phyloP scores from a whole-genome alignment of 2,329 filamentous ascomycete genomes.

The Colletotrichum camelliae region DNA sequence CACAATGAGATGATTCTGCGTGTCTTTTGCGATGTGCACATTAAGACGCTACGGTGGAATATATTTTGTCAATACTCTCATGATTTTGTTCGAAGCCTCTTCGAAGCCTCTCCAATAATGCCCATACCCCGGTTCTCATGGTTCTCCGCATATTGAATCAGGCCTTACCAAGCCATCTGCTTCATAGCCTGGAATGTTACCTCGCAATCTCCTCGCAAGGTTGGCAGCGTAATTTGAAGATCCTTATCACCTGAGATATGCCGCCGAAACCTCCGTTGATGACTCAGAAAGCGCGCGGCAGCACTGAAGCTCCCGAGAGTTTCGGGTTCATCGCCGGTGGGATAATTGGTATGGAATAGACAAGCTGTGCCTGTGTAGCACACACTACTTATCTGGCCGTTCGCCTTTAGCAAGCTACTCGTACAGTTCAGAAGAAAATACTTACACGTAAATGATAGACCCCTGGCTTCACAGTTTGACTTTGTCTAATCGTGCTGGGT shows the following conservation, averaged over 20 bases:
- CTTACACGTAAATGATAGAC: background rate
- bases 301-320: background rate
- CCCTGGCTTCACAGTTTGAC: background rate
- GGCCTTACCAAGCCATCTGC: background rate
- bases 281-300: background rate
- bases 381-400: background rate
- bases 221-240: background rate
- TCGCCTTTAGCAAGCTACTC: background rate
- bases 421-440: background rate
- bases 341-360: background rate
- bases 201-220: background rate
- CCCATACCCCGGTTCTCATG: background rate
- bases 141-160: background rate
- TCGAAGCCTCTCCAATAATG: background rate
- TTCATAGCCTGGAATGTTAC: background rate
- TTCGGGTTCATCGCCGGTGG: background rate
- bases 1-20: fast-evolving
- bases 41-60: fast-evolving
- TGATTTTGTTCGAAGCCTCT: background rate
- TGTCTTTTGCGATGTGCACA: background rate
- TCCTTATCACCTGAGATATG: background rate
- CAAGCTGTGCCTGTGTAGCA: background rate
- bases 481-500: background rate
- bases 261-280: background rate
- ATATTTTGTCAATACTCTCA: fast-evolving